Base-by-base conservation (phyloP, 176 grass and related monocot genomes). In the Pontederia paniculata region DNA sequence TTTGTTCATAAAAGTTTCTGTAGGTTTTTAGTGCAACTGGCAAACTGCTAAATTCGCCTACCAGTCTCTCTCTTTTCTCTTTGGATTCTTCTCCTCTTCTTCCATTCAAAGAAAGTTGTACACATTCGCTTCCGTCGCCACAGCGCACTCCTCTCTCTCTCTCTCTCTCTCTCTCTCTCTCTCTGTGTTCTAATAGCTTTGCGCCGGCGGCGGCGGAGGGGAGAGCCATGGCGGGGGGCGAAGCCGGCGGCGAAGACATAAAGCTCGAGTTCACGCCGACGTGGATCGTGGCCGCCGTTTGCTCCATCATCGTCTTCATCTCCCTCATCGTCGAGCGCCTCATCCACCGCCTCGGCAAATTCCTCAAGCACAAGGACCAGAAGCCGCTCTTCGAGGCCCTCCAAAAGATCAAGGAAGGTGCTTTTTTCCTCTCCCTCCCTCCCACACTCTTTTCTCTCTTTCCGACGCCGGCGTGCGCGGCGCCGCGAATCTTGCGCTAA, bases 321-420 rank as follows among this genome's bases (percentile, higher is more conserved):
- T 73, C 48, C 9, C 47, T 73, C 18, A 3, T 37, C 25, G 28
- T 28, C 21, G 70, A 73, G 58, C 47, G 58, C 28, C 44, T 63
- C 45, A 23, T 73, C 21, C 70, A 63, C 19, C 21, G 43, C 47
- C 25, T 61, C 23, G 70, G 70, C 53, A 63, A 54, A 57, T 57
- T 73, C 9, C 58, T 96, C 10, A 79, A 79, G 80, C 77, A 58
- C 71, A 89, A 77, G 67, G 71, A 84, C 42, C 85, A 96, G 82
- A 96, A 79, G 54, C 79, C 91, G 50, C 77, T 96, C 20, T 89
- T 73, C 67, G 79, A 89, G 78, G 91, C 91, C n/a, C 83, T 96
- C 15, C 82, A 78, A 67, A 89, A 96, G 75, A 79, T 96, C 23
- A 83, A 96, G 61, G 91, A 96, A 96, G 91, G 91, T 95, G 57